Evolutionary conservation across 805 yeast genomes (phyloP).

Genomic region (Nakazawaea anatomiae): DNA sequence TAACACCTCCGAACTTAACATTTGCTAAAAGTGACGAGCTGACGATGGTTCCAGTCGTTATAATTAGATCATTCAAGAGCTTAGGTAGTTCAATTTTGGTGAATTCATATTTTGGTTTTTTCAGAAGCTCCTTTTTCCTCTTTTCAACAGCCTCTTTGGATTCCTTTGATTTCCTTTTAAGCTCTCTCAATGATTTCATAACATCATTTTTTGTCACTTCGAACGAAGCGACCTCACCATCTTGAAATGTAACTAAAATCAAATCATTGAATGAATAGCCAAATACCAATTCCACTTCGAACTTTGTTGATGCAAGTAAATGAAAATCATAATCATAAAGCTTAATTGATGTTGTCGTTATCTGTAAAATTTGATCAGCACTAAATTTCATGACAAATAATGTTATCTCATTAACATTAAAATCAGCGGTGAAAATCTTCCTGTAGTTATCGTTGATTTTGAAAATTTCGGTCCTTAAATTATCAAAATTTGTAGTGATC

Average conservation of each 20-base stretch:
- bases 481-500: conserved; percentile 64
- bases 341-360: conserved; percentile 59
- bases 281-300: conserved; percentile 57
- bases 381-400: conserved; percentile 60
- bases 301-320: conserved; percentile 41
- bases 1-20: conserved; percentile 25
- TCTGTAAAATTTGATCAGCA: conserved; percentile 56
- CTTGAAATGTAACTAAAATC: conserved; percentile 55
- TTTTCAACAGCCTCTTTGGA: conserved; percentile 1
- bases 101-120: conserved; percentile 13
- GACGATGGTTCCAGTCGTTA: conserved; percentile 65
- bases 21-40: conserved; percentile 41
- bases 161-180: conserved; percentile 9
- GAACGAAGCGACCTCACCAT: conserved; percentile 64
- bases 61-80: conserved; percentile 36
- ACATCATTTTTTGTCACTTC: conserved; percentile 25
- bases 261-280: conserved; percentile 31
- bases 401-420: conserved; percentile 58
- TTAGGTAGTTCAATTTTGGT: conserved; percentile 27
- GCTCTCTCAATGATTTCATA: conserved; percentile 6
- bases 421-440: conserved; percentile 53
- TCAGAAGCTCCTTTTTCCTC: conserved; percentile 3
- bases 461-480: conserved; percentile 63
- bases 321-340: conserved; percentile 60
- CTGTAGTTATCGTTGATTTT: conserved; percentile 57